Percentiles rank a stretch among this genome's conserved stretches.
phyloP scores from a whole-genome alignment of 1,139 yeast genomes.

The Maudiozyma humilis region DNA sequence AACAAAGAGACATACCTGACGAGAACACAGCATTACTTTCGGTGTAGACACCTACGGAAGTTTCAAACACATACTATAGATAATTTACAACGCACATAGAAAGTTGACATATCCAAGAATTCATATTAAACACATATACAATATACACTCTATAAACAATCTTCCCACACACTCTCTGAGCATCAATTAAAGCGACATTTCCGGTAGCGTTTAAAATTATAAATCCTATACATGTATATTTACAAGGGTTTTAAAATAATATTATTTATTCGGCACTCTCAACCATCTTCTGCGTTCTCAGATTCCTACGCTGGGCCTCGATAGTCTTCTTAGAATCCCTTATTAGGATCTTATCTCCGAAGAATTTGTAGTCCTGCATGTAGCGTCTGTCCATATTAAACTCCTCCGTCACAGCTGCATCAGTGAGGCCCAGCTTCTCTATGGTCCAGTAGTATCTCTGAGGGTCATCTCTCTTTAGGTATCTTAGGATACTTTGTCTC shows the following conservation, averaged over 20 bases:
- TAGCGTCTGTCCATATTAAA: constrained; percentile 79
- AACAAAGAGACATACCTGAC: not conserved
- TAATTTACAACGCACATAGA: not conserved
- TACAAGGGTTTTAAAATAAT: constrained; percentile 4
- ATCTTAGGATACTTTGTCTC: constrained; percentile 75
- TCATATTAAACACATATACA: too few relatives aligned
- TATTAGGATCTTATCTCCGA: constrained; percentile 50
- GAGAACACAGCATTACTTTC: constrained; percentile 4
- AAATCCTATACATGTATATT: constrained; percentile 3
- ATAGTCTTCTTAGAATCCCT: constrained; percentile 39
- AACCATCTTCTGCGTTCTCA: constrained; percentile 10
- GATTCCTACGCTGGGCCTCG: constrained; percentile 35
- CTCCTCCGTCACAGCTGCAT: constrained; percentile 67
- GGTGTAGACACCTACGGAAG: not conserved
- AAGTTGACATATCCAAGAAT: not conserved
- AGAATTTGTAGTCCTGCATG: constrained; percentile 77
- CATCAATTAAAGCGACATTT: too few relatives aligned
- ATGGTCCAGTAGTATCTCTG: constrained; percentile 78
- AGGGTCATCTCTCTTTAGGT: constrained; percentile 71
- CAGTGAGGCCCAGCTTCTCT: constrained; percentile 80
- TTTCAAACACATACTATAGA: not conserved
- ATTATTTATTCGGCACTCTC: constrained; percentile 4
- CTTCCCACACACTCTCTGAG: too few relatives aligned
- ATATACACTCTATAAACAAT: too few relatives aligned
- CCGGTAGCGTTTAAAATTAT: not conserved